These are phyloP conservation scores for Fusarium mangiferae DNA, from an alignment of 2,329 filamentous ascomycete species.

Conservation along the genomic window DNA sequence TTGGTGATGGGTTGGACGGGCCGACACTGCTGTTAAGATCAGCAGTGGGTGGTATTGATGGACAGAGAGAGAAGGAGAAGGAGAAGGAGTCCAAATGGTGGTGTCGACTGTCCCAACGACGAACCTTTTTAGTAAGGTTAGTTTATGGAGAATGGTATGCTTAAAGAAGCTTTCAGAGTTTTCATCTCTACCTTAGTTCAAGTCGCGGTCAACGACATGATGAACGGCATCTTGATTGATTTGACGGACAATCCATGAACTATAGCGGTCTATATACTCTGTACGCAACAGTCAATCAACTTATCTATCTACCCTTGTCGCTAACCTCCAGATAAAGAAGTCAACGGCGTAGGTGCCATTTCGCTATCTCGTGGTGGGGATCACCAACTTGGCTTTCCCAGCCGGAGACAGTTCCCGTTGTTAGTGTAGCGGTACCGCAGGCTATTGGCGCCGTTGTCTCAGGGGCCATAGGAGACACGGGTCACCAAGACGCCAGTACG, in stretches of 20 bases:
- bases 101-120: conserved; percentile 17
- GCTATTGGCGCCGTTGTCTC: conserved; percentile 38
- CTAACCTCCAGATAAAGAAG: neutral
- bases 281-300: neutral
- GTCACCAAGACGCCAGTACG: conserved; percentile 1
- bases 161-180: conserved; percentile 29
- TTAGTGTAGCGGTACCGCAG: conserved; percentile 39
- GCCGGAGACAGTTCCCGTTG: conserved; percentile 42
- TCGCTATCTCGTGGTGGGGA: conserved; percentile 18
- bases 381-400: conserved; percentile 35
- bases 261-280: conserved; percentile 8
- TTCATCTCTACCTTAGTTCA: neutral
- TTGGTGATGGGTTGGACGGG: conserved; percentile 31
- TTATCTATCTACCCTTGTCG: neutral
- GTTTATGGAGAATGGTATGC: conserved; percentile 27
- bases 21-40: conserved; percentile 24
- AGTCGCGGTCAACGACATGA: neutral
- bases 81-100: neutral
- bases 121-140: conserved; percentile 36
- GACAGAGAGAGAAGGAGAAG: neutral
- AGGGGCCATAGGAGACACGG: conserved; percentile 24
- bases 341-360: conserved; percentile 2
- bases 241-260: neutral
- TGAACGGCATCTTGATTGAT: neutral
- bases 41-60: conserved; percentile 10